Evolutionary conservation across 164 flowering plant genomes (phyloP).

Genomic region (Vitis vinifera): ASM3070453v1 NC_081819.1:21281501-21282000

Average conservation of each 20-base stretch:
- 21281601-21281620: slow-evolving; percentile 34
- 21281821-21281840: not conserved
- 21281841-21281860: too few relatives aligned
- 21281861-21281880: too few relatives aligned
- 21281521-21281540: slow-evolving; percentile 68
- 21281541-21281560: slow-evolving; percentile 52
- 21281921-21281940: too few relatives aligned
- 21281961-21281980: slow-evolving; percentile 23
- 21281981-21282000: slow-evolving; percentile 23
- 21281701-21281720: too few relatives aligned
- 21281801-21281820: slow-evolving; percentile 50
- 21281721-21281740: too few relatives aligned
- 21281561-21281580: slow-evolving; percentile 47
- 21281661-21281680: slow-evolving; percentile 7
- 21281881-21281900: too few relatives aligned
- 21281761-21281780: slow-evolving; percentile 58
- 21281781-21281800: slow-evolving; percentile 67
- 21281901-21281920: too few relatives aligned
- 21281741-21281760: slow-evolving; percentile 29
- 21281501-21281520: slow-evolving; percentile 72
- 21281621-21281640: not conserved
- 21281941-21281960: slow-evolving; percentile 55
- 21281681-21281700: too few relatives aligned
- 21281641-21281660: slow-evolving; percentile 30
- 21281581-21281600: slow-evolving; percentile 62